Percentiles rank a stretch among this genome's conserved stretches.
Conservation (phyloP, 1,284 basidiomycete genomes). For the Papiliotrema laurentii region DNA sequence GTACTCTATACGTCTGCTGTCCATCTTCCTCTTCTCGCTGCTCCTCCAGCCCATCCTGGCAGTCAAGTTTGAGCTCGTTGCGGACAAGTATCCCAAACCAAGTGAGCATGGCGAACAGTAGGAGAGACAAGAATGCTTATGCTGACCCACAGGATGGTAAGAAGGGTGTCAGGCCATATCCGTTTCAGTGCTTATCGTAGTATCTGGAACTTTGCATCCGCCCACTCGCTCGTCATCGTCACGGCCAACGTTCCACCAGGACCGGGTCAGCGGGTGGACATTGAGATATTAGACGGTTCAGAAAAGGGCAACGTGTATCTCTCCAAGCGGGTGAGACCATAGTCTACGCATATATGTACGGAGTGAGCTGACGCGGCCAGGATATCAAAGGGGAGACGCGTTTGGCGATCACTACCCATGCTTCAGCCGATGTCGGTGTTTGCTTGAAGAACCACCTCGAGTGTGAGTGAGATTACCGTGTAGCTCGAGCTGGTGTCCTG, state of each 20-base stretch:
- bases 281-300: conserved; percentile 90
- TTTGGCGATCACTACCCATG: conserved; percentile 89
- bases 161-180: background rate
- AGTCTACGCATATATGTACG: background rate
- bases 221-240: conserved; percentile 82
- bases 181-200: conserved; percentile 49
- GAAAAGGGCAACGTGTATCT: conserved; percentile 85
- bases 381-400: conserved; percentile 85
- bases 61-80: conserved; percentile 76
- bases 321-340: conserved; percentile 61
- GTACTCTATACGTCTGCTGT: background rate
- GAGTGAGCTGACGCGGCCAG: conserved; percentile 15
- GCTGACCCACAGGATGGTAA: conserved; percentile 37
- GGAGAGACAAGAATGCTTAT: background rate
- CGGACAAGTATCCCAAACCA: conserved; percentile 62
- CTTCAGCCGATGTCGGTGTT: conserved; percentile 89
- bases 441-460: conserved; percentile 82
- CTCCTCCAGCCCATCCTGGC: conserved; percentile 47
- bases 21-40: conserved; percentile 12
- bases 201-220: conserved; percentile 88
- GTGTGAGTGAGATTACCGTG: conserved; percentile 53
- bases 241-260: conserved; percentile 83
- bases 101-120: conserved; percentile 43
- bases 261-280: conserved; percentile 72
- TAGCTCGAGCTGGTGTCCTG: background rate